Conservation (phyloP, 371 early-diverging fungal genomes). For the Rhizopus stolonifer region DNA sequence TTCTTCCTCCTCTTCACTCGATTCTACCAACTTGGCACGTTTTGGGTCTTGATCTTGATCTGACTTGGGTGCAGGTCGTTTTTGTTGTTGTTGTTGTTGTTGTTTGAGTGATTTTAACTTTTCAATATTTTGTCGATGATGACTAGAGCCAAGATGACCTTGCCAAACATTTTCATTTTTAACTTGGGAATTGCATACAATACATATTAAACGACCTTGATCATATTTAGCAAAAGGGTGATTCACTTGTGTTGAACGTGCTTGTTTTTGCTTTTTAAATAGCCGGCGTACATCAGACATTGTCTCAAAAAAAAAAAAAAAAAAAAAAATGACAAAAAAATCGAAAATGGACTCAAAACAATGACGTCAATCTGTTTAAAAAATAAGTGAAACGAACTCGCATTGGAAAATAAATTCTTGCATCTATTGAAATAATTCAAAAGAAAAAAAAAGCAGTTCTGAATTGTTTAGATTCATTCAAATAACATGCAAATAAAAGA, state of each 20-base stretch:
- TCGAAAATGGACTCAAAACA: no score
- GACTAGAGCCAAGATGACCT: constrained; percentile 34
- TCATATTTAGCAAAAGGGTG: constrained; percentile 55
- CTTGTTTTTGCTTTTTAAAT: constrained; percentile 41
- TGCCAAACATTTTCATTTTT: constrained; percentile 40
- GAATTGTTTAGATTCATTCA: no score
- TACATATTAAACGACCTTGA: constrained; percentile 32
- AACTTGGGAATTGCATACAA: constrained; percentile 33
- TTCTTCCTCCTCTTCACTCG: constrained; percentile 21
- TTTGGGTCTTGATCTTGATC: constrained; percentile 11
- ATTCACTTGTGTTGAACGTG: constrained; percentile 30
- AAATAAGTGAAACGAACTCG: no score
- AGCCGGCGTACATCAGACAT: constrained; percentile 38
- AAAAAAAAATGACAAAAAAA: no score
- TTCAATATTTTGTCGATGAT: constrained; percentile 40
- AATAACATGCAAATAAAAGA: no score
- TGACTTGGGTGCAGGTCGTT: constrained; percentile 15
- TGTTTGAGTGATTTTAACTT: constrained; percentile 39
- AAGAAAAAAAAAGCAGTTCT: no score
- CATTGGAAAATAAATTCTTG: no score
- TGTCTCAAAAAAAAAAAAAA: neutral
- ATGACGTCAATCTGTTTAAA: no score
- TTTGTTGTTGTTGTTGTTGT: constrained; percentile 25
- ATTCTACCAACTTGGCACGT: constrained; percentile 21
- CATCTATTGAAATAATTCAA: no score